Base-by-base conservation (phyloP, 2,329 filamentous ascomycete species). In the Fonsecaea erecta region DNA sequence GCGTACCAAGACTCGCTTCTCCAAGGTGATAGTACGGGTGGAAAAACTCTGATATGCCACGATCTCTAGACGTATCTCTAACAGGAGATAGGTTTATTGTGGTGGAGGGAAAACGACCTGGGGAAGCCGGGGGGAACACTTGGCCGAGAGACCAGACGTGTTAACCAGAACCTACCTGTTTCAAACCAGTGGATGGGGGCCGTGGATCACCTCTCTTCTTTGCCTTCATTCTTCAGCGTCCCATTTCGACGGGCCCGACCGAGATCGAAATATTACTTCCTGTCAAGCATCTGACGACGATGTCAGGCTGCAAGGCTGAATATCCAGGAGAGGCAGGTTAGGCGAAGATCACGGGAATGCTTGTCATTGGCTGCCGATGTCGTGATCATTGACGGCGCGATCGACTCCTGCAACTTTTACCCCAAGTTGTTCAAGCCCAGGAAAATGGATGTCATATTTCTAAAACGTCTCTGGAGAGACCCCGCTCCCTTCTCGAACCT, bases 401-500 rank as follows among this genome's bases (percentile, higher is more conserved):
- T 48, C 43, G 21, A 48, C 18, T 26, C 43, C 21, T 48, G 21
- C 37, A 18, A 48, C 4, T 48, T 48, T 48, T 24, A 14, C 21
- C 43, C 21, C 43, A 24, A 48, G 21, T 48, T 48, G 43, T 48
- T 11, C 24, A 48, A 12, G 43, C 43, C 11, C 32, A 4, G 52
- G n/a, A 55, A 61, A 60, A 65, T 57, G 52, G 53, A 21, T 62
- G 32, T 64, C 24, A 37, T 40, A 53, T 37, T 59, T 52, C 37
- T 64, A 52, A 57, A 35, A 7, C n/a, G 24, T 30, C 63, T 32
- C 32, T n/a, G 24, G 30, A 5, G 57, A 40, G 52, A 34, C 57
- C 57, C 57, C 57, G 54, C 56, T 21, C 24, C 37, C 40, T 53
- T 46, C 56, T 62, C 62, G 8, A 32, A 21, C 53, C 46, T 54